Percentiles rank a stretch among this genome's conserved stretches.
phyloP scores from a whole-genome alignment of 768 basidiomycete species.

The Strobilomyces dryophilus region DNA sequence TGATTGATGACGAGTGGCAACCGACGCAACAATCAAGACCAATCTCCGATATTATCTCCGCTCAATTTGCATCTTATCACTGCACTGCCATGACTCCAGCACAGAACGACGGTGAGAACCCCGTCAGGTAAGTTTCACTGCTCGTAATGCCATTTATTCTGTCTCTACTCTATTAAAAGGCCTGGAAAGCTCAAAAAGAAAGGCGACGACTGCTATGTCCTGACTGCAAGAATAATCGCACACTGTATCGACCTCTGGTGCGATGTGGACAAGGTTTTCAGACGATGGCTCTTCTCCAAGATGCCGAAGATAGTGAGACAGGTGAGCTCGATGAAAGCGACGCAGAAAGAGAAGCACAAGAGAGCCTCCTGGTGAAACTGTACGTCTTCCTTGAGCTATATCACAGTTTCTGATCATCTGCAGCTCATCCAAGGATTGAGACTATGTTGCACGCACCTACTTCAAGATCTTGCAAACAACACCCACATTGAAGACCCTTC shows the following conservation, averaged over 20 bases:
- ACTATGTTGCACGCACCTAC: neutral
- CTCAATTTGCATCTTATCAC: too few relatives aligned
- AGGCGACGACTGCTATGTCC: neutral
- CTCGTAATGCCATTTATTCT: too few relatives aligned
- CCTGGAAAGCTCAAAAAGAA: too few relatives aligned
- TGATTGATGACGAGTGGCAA: too few relatives aligned
- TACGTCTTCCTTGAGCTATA: neutral
- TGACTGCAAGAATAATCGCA: neutral
- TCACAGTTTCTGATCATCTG: neutral
- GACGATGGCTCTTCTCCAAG: neutral
- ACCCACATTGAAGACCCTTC: neutral
- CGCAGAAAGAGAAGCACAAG: neutral
- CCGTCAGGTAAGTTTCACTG: too few relatives aligned
- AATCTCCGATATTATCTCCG: too few relatives aligned
- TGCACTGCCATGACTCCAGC: too few relatives aligned
- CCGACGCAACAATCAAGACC: too few relatives aligned
- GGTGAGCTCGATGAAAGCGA: neutral
- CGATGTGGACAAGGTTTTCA: neutral
- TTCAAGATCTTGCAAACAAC: neutral
- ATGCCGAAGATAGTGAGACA: neutral
- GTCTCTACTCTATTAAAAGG: too few relatives aligned
- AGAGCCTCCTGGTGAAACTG: neutral
- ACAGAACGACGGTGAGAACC: too few relatives aligned
- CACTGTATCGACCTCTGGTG: neutral
- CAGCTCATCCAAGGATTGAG: neutral